Evolutionary conservation across 176 grass and related monocot genomes (phyloP).

Genomic region (Aegilops umbellulata): DNA sequence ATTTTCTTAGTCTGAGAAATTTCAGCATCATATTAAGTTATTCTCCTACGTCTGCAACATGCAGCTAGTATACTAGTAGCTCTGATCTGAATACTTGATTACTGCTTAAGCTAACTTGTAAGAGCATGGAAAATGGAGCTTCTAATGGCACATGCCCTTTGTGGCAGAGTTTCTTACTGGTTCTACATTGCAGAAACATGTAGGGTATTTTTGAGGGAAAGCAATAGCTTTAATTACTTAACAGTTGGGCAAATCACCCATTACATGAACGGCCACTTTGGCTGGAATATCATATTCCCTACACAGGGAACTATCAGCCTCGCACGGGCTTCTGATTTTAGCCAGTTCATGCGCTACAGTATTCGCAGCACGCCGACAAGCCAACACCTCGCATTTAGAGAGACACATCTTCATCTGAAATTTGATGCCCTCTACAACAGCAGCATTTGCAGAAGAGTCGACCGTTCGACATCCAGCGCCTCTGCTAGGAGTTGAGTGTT

Average conservation of each 20-base stretch:
- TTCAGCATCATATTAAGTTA: slow-evolving; percentile 2
- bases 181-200: background rate
- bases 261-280: background rate
- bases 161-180: background rate
- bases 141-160: background rate
- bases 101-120: background rate
- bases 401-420: background rate
- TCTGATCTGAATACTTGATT: background rate
- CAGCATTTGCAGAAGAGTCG: background rate
- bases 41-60: slow-evolving; percentile 12
- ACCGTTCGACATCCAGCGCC: background rate
- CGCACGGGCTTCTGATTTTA: background rate
- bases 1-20: slow-evolving; percentile 11
- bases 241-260: background rate
- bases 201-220: background rate
- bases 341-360: background rate
- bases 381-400: too few relatives aligned
- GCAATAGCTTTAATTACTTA: background rate
- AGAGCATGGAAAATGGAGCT: background rate
- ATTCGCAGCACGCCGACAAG: too few relatives aligned
- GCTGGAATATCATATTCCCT: background rate
- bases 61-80: background rate
- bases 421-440: background rate
- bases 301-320: background rate
- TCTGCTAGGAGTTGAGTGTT: background rate